A percentile compares a stretch with the other conserved stretches of the same genome.
Evolutionary conservation across 2,329 filamentous ascomycete species (phyloP).

Genomic region (Colletotrichum horii): DNA sequence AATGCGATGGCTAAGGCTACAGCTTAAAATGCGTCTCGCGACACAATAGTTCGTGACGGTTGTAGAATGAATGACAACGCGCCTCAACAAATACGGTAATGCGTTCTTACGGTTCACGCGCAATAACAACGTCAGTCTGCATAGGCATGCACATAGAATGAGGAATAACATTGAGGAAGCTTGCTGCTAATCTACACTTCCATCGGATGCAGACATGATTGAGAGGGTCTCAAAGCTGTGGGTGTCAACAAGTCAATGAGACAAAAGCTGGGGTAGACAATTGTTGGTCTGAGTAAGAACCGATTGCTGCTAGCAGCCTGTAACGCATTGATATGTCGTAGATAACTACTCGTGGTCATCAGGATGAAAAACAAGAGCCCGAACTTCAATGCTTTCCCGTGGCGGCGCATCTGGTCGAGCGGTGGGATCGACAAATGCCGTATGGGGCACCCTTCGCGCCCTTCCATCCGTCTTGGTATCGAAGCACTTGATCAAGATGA

Average conservation of each 20-base stretch:
- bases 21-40: not conserved
- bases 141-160: not conserved
- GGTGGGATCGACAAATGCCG: conserved; percentile 55
- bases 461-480: conserved; percentile 61
- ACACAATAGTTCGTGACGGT: too few species aligned
- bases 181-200: not conserved
- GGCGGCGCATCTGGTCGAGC: conserved; percentile 44
- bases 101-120: not conserved
- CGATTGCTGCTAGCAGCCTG: not conserved
- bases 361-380: conserved; percentile 57
- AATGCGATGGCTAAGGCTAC: not conserved
- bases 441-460: conserved; percentile 59
- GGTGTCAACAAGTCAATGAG: not conserved
- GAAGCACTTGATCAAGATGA: conserved; percentile 66
- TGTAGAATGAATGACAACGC: too few species aligned
- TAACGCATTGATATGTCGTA: not conserved
- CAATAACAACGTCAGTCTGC: not conserved
- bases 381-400: conserved; percentile 66
- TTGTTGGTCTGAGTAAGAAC: not conserved
- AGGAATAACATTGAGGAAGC: not conserved
- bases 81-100: too few species aligned
- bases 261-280: not conserved
- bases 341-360: conserved; percentile 29
- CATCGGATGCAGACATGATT: not conserved
- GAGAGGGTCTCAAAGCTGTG: not conserved